A percentile compares a stretch with the other conserved stretches of the same genome.
Evolutionary conservation across 2,329 filamentous ascomycete genomes (phyloP).

Genomic region (Paracorniculantispora psalliotae): DNA sequence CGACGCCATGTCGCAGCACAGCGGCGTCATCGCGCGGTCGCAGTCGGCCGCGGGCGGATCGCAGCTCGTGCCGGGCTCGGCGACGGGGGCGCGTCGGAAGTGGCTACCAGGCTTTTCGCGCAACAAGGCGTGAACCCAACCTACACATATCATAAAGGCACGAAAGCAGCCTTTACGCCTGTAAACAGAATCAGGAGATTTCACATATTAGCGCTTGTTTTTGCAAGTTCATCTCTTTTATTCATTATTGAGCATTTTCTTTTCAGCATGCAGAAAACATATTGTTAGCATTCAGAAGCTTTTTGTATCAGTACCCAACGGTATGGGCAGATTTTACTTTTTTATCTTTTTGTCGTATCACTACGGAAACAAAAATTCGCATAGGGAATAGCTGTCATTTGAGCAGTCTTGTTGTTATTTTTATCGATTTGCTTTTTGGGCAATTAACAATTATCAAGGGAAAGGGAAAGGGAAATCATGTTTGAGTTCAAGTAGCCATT

Average conservation of each 20-base stretch:
- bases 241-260: not conserved
- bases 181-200: too few species aligned
- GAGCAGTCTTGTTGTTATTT: not conserved
- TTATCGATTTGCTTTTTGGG: not conserved
- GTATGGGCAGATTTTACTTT: not conserved
- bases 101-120: constrained; percentile 30
- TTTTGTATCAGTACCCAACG: not conserved
- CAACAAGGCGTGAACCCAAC: not conserved
- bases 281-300: constrained; percentile 1
- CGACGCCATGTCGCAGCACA: constrained; percentile 2
- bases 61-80: constrained; percentile 6
- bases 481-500: too few species aligned
- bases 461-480: too few species aligned
- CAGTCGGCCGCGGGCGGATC: constrained; percentile 13
- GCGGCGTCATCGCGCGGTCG: not conserved
- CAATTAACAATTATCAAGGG: not conserved
- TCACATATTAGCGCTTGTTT: not conserved
- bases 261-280: not conserved
- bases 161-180: too few species aligned
- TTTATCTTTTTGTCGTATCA: too few species aligned
- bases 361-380: not conserved
- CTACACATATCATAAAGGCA: not conserved
- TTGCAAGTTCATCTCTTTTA: not conserved
- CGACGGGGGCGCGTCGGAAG: constrained; percentile 29
- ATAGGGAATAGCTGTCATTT: not conserved